phyloP scores from a whole-genome alignment of 345 rosid genomes.

The Populus euphratica region DNA sequence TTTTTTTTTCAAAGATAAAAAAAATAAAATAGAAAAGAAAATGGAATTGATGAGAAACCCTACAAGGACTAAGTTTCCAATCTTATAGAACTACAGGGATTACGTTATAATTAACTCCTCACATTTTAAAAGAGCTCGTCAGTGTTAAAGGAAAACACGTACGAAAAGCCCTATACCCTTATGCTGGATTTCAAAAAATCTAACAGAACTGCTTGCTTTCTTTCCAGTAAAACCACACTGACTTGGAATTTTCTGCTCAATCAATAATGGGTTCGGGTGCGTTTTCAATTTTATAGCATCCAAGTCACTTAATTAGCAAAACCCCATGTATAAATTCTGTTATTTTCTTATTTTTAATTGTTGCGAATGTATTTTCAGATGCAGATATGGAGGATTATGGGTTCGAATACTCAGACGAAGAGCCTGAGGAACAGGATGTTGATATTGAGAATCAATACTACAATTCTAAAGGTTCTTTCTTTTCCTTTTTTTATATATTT shows the following conservation, averaged over 20 bases:
- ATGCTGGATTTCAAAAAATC: not conserved
- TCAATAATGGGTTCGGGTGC: not conserved
- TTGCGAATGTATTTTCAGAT: constrained; percentile 41
- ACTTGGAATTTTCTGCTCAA: not conserved
- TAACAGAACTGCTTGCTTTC: not conserved
- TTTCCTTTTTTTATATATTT: not conserved
- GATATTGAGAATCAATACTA: constrained; percentile 97
- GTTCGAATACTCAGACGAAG: constrained; percentile 95
- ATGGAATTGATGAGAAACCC: too few species aligned
- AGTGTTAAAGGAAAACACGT: not conserved
- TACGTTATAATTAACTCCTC: too few species aligned
- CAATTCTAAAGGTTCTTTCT: constrained; percentile 68
- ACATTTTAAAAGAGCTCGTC: not conserved
- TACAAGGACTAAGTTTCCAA: too few species aligned
- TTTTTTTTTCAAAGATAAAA: too few species aligned
- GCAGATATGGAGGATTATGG: constrained; percentile 99
- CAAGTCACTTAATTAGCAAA: not conserved
- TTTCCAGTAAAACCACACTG: not conserved
- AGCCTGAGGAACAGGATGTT: constrained; percentile 96
- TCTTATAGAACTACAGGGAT: too few species aligned
- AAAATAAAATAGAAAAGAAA: too few species aligned
- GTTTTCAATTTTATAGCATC: not conserved
- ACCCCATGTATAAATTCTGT: not conserved
- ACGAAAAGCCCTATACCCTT: not conserved
- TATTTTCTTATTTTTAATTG: not conserved